Percentiles rank a stretch among this genome's conserved stretches.
Conservation (phyloP, 768 basidiomycete species). For the Podaxis carcinomalis region DNA sequence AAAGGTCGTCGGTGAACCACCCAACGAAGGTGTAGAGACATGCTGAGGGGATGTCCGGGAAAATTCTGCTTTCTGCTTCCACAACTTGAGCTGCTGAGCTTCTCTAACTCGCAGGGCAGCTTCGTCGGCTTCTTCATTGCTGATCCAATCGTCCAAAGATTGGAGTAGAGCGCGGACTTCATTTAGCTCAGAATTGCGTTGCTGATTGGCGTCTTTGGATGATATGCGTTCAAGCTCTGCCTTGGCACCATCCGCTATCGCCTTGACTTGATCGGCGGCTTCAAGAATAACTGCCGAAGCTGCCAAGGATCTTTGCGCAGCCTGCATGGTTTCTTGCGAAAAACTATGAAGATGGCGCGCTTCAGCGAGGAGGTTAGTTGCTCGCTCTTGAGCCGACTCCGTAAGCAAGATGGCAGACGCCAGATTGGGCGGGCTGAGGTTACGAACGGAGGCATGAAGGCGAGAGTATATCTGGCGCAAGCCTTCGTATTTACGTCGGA, state of each 20-base stretch:
- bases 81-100: neutral
- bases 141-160: neutral
- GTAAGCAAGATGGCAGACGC: constrained; percentile 4
- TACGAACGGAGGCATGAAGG: neutral
- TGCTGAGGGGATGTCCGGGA: neutral
- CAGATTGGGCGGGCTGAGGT: neutral
- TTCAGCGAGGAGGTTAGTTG: neutral
- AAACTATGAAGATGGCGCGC: neutral
- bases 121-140: constrained; percentile 5
- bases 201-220: neutral
- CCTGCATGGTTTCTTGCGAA: neutral
- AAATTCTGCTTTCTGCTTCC: neutral
- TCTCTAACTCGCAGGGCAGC: neutral
- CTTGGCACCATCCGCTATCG: constrained; percentile 7
- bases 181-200: neutral
- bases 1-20: neutral
- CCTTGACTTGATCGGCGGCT: constrained; percentile 2
- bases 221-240: constrained; percentile 8
- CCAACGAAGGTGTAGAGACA: neutral
- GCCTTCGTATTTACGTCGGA: neutral
- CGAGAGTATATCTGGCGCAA: constrained; percentile 6
- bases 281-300: neutral
- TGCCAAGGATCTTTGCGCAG: neutral
- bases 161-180: constrained; percentile 2
- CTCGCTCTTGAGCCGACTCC: neutral